Percentiles rank a stretch among this genome's conserved stretches.
phyloP scores from a whole-genome alignment of 1,284 basidiomycete species.

The Coriolopsis trogii region DNA sequence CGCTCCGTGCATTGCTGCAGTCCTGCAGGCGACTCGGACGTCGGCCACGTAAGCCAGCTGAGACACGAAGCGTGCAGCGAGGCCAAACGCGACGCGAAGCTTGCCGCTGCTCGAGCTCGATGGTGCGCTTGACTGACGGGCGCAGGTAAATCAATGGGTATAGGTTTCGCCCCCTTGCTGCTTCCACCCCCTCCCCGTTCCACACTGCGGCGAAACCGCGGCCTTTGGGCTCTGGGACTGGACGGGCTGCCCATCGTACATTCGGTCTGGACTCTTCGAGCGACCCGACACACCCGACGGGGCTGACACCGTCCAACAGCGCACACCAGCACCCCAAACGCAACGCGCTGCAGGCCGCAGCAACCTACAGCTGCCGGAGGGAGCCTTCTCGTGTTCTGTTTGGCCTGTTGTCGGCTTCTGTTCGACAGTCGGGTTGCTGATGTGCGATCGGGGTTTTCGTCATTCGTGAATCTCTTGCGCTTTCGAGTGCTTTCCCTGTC shows the following conservation, averaged over 20 bases:
- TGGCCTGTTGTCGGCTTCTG: conserved; percentile 11
- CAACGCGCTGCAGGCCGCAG: not conserved
- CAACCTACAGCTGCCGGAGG: conserved; percentile 7
- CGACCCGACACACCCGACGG: not conserved
- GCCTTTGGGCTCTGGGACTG: no score
- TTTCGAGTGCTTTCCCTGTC: conserved; percentile 8
- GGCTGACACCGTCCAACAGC: conserved; percentile 10
- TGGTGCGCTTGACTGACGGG: conserved; percentile 2
- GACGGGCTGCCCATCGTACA: no score
- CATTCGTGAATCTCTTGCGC: no score
- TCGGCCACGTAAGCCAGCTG: conserved; percentile 11
- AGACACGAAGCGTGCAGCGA: conserved; percentile 5
- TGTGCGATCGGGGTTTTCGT: not conserved
- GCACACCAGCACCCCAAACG: conserved; percentile 7
- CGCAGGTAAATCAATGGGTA: conserved; percentile 6
- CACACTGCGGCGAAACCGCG: conserved; percentile 9
- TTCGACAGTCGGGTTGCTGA: conserved; percentile 5
- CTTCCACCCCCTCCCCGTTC: not conserved
- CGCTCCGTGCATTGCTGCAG: no score
- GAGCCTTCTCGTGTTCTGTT: conserved; percentile 18
- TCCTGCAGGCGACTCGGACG: no score
- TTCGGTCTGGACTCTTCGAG: no score
- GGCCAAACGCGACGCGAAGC: conserved; percentile 8
- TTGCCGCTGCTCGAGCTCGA: not conserved
- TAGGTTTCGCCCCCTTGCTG: no score